Conservation (phyloP, 2,329 filamentous ascomycete genomes). For the Alternaria arborescens region DNA sequence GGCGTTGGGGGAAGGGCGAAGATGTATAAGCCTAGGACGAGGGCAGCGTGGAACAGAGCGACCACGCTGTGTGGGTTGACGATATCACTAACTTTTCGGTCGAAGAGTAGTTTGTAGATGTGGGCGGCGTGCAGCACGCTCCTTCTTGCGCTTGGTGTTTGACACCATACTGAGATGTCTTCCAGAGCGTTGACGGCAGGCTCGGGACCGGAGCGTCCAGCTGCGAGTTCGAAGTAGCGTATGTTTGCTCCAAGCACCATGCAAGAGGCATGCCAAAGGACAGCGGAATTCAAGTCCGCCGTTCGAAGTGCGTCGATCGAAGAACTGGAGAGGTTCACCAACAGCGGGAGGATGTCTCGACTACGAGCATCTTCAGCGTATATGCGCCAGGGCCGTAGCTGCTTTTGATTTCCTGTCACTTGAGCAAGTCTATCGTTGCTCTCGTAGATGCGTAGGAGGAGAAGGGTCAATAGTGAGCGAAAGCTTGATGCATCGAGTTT, state of each 20-base stretch:
- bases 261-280: conserved; percentile 64
- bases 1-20: conserved; percentile 55
- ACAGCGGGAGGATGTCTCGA: conserved; percentile 48
- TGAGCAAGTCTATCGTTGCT: conserved; percentile 45
- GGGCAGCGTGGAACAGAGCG: conserved; percentile 60
- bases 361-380: conserved; percentile 60
- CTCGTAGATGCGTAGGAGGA: conserved; percentile 46
- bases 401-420: conserved; percentile 35
- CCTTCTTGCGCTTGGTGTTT: conserved; percentile 60
- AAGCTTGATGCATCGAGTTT: conserved; percentile 44
- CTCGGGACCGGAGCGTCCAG: conserved; percentile 58
- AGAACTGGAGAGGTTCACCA: conserved; percentile 48
- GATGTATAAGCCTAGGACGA: conserved; percentile 62
- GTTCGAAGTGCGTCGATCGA: conserved; percentile 55
- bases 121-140: conserved; percentile 63
- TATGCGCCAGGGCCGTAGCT: conserved; percentile 51
- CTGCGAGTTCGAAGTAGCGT: conserved; percentile 62
- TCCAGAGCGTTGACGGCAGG: conserved; percentile 60
- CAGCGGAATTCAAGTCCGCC: conserved; percentile 59
- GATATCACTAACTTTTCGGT: conserved; percentile 62
- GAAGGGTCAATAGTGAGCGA: conserved; percentile 42
- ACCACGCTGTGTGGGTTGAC: conserved; percentile 61
- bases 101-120: conserved; percentile 60
- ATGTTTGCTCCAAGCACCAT: conserved; percentile 62
- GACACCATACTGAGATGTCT: conserved; percentile 61